A percentile compares a stretch with the other conserved stretches of the same genome.
These are phyloP conservation scores for Alectoria sarmentosa DNA, from an alignment of 495 filamentous ascomycete genomes.

Conservation along the genomic window DNA sequence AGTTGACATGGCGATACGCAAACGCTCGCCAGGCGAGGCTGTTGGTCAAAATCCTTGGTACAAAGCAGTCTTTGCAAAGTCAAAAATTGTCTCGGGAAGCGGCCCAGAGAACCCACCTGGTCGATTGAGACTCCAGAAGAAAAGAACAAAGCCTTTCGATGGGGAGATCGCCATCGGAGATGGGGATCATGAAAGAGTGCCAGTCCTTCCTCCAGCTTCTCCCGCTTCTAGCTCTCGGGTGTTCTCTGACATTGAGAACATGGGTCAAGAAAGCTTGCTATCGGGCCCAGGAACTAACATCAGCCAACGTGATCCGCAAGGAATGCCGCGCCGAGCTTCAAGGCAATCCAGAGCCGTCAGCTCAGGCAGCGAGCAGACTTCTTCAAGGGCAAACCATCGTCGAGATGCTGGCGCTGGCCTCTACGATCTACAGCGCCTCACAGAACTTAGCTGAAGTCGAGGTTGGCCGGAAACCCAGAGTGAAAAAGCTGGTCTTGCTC, in stretches of 20 bases:
- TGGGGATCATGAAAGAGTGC: background rate
- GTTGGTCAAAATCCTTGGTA: background rate
- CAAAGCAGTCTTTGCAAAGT: background rate
- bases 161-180: background rate
- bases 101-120: background rate
- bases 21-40: background rate
- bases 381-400: background rate
- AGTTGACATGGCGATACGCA: background rate
- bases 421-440: slow-evolving; percentile 16
- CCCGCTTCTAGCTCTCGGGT: background rate
- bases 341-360: slow-evolving; percentile 2
- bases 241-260: slow-evolving; percentile 4
- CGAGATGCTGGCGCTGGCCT: slow-evolving; percentile 23
- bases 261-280: slow-evolving; percentile 10
- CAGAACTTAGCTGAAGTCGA: background rate
- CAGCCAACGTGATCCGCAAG: slow-evolving; percentile 11
- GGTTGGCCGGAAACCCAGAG: background rate
- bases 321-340: slow-evolving; percentile 6
- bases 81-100: background rate
- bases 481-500: background rate
- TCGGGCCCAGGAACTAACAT: background rate
- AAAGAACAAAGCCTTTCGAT: background rate
- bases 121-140: background rate
- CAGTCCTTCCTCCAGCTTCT: slow-evolving; percentile 6
- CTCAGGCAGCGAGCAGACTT: slow-evolving; percentile 1